phyloP scores from a whole-genome alignment of 805 yeast species.

The Saturnispora quitensis region DNA sequence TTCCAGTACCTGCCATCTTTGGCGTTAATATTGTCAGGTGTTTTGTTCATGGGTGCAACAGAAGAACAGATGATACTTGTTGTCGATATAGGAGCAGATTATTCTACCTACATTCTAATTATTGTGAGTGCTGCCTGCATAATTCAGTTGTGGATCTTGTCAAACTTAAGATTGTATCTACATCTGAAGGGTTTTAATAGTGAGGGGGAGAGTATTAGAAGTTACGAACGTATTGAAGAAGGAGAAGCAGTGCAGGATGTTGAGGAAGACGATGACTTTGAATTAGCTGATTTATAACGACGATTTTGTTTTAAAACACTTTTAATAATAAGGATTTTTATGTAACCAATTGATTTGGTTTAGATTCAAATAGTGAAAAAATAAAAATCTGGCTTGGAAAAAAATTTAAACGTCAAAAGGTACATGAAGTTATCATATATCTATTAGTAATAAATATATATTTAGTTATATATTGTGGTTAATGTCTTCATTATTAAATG shows the following conservation, averaged over 20 bases:
- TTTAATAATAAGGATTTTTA: too few species aligned
- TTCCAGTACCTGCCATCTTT: constrained; percentile 88
- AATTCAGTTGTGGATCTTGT: constrained; percentile 55
- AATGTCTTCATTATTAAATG: constrained; percentile 85
- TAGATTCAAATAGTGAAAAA: not conserved
- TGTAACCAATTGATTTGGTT: not conserved
- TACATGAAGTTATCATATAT: not conserved
- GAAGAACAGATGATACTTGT: constrained; percentile 79
- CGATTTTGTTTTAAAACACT: not conserved
- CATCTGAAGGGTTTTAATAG: constrained; percentile 27
- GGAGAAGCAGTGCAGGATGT: constrained; percentile 1
- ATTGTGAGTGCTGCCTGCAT: constrained; percentile 66
- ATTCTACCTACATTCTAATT: constrained; percentile 70
- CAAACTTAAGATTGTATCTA: constrained; percentile 52
- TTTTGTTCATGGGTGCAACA: constrained; percentile 84
- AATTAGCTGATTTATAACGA: not conserved
- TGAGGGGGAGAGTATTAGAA: constrained; percentile 3
- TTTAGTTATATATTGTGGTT: not conserved
- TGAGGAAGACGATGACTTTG: constrained; percentile 8
- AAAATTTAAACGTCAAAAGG: not conserved
- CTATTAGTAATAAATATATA: not conserved
- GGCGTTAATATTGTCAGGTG: constrained; percentile 67
- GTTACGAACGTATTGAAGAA: not conserved
- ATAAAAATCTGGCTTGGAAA: not conserved
- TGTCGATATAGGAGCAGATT: constrained; percentile 69